Base-by-base conservation (phyloP, 2,329 filamentous ascomycete species). In the Monosporascus sp. region DNA sequence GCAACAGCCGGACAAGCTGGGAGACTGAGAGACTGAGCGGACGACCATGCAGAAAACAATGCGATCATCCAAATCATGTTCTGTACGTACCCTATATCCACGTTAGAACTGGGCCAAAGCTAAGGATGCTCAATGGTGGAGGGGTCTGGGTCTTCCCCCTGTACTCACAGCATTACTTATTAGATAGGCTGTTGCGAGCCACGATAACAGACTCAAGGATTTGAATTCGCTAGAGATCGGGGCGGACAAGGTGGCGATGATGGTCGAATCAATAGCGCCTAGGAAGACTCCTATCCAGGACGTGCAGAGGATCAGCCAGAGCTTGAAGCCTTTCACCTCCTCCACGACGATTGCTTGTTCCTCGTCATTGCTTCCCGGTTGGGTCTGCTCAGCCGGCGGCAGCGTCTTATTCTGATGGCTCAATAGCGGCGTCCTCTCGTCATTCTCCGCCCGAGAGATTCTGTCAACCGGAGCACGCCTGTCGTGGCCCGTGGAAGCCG, bases 151-250 rank as follows among this genome's bases (percentile, higher is more conserved):
- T 6, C 7, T 7, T 43, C 16, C 7, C 14, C 22, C 7, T 19
- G 26, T 46, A 46, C 43, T 31, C 24, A 46, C 43, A 46, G 91
- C 88, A 69, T 93, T 96, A 60, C 91, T 87, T 64, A 96, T 91
- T 27, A 96, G 80, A 67, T 96, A 96, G 20, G 90, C 87, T 0
- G 90, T 88, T 0, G 90, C 91, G 7, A 96, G 84, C 91, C 91
- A 96, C 1, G 90, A 92, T 45, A 96, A 79, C 4, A 94, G 77
- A 20, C 86, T 87, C 27, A 96, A 82, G 1, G 90, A 95, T 54
- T 86, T 78, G 71, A 96, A 96, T 44, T 87, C 87, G 66, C 85
- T 88, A 24, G 89, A 89, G 58, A 97, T 96, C 7, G 91, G 90
- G 0, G 83, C 88, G 0, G 89, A 87, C 1, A 96, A 80, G 0